Evolutionary conservation across 192 early-diverging fungal species (phyloP).

Genomic region (Backusella sp.): DNA sequence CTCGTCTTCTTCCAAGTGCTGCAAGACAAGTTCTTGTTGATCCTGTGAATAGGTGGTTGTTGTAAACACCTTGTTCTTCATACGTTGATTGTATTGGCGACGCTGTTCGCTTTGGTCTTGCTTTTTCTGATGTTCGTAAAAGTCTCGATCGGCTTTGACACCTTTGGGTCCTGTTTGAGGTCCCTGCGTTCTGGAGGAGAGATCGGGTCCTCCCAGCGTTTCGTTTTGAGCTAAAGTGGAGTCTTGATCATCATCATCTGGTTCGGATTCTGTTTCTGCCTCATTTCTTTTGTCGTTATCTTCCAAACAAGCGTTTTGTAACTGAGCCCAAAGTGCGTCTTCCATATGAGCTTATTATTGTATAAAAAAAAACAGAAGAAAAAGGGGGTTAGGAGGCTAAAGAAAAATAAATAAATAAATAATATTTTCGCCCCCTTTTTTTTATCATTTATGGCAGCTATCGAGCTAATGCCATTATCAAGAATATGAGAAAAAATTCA

Average conservation of each 20-base stretch:
- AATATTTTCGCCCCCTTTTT: background rate
- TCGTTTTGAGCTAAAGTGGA: background rate
- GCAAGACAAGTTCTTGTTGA: constrained; percentile 18
- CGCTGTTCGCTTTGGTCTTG: constrained; percentile 29
- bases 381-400: background rate
- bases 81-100: constrained; percentile 41
- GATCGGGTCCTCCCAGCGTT: background rate
- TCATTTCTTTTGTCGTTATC: constrained; percentile 19
- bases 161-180: constrained; percentile 59
- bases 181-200: constrained; percentile 13
- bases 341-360: constrained; percentile 18
- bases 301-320: constrained; percentile 13
- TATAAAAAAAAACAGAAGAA: background rate
- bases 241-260: constrained; percentile 8
- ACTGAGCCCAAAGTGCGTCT: constrained; percentile 23
- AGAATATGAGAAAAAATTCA: too few species aligned
- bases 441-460: background rate
- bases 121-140: constrained; percentile 38
- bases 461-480: background rate
- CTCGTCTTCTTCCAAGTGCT: constrained; percentile 33
- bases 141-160: constrained; percentile 52
- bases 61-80: constrained; percentile 43
- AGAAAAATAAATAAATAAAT: background rate
- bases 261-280: background rate
- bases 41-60: constrained; percentile 45